Base-by-base conservation (phyloP, 768 basidiomycete genomes). In the Clavulina sp. region DNA sequence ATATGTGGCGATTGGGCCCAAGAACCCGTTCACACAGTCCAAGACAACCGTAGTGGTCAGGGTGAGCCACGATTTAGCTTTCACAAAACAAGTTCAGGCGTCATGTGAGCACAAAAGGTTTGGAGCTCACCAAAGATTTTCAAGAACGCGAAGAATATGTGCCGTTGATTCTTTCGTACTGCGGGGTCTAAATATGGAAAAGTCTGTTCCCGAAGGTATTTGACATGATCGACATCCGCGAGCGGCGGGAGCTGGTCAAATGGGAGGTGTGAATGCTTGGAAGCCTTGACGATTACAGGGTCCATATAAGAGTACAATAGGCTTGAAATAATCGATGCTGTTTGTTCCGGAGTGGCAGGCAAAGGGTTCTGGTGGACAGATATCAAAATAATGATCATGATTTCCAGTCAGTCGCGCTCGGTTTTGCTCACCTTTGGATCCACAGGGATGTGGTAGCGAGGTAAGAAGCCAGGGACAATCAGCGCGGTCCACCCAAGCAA, bases 381-480 rank as follows among this genome's bases (percentile, higher is more conserved):
- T 38, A 38, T 38, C 34, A 38, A 7, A 38, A 4, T 2, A 3
- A 30, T 4, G 38, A 18, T 21, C 47, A n/a, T 7, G 18, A 36
- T 23, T n/a, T 23, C 3, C 3, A n/a, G 7, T 7, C 9, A 38
- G 34, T 19, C 19, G 7, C 24, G 7, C 3, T 19, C 38, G 19
- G 16, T 3, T 18, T 1, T 7, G 57, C 60, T 16, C 24, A 73
- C 75, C 61, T 70, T 66, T 1, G 75, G 71, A 56, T 82, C 73
- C 23, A 74, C 65, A 3, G 80, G 78, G 2, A 71, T 61, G 60
- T 82, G 81, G 41, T 67, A 66, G 16, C 76, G 65, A 4, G 81
- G 80, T 40, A 71, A 65, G 41, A 74, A 53, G 16, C 80, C 61
- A 28, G 81, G 81, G 29, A 81, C 63, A 6, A 73, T 50, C 2